Evolutionary conservation across 768 basidiomycete species (phyloP).

Genomic region (Neoboletus magnificus): DNA sequence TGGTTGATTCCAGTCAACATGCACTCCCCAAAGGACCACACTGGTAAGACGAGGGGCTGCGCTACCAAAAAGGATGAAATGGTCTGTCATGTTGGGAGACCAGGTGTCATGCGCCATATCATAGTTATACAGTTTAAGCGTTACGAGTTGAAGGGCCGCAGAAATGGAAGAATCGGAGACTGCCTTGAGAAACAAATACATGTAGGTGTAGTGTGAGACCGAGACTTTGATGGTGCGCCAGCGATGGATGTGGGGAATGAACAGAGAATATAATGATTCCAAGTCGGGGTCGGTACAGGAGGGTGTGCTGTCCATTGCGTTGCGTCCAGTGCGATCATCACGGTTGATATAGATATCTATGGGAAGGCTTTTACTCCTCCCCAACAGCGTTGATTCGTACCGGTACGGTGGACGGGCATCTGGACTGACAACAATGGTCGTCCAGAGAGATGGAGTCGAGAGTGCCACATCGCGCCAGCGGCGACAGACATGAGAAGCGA

Average conservation of each 20-base stretch:
- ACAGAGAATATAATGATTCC: slow-evolving; percentile 27
- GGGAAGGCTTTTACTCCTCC: slow-evolving; percentile 52
- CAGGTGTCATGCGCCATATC: slow-evolving; percentile 24
- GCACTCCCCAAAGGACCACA: slow-evolving; percentile 64
- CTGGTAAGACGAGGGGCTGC: slow-evolving; percentile 49
- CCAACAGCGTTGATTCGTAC: slow-evolving; percentile 42
- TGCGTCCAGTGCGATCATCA: slow-evolving; percentile 13
- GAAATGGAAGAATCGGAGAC: slow-evolving; percentile 39
- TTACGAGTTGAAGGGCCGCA: slow-evolving; percentile 52
- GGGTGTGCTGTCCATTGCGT: slow-evolving; percentile 23
- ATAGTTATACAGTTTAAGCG: slow-evolving; percentile 53
- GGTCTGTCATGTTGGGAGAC: slow-evolving; percentile 25
- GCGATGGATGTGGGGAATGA: slow-evolving; percentile 51
- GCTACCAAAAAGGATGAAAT: slow-evolving; percentile 52
- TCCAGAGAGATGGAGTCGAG: slow-evolving; percentile 57
- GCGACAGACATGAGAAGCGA: slow-evolving; percentile 59
- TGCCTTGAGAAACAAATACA: slow-evolving; percentile 41
- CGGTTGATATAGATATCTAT: slow-evolving; percentile 52
- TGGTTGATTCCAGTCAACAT: slow-evolving; percentile 59
- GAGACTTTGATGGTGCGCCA: slow-evolving; percentile 52
- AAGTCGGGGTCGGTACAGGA: slow-evolving; percentile 24
- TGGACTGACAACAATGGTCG: slow-evolving; percentile 30
- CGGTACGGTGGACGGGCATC: slow-evolving; percentile 41
- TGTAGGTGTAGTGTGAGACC: slow-evolving; percentile 46
- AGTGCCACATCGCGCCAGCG: slow-evolving; percentile 57